phyloP scores from a whole-genome alignment of 2,329 filamentous ascomycete genomes.

The Truncatella angustata region DNA sequence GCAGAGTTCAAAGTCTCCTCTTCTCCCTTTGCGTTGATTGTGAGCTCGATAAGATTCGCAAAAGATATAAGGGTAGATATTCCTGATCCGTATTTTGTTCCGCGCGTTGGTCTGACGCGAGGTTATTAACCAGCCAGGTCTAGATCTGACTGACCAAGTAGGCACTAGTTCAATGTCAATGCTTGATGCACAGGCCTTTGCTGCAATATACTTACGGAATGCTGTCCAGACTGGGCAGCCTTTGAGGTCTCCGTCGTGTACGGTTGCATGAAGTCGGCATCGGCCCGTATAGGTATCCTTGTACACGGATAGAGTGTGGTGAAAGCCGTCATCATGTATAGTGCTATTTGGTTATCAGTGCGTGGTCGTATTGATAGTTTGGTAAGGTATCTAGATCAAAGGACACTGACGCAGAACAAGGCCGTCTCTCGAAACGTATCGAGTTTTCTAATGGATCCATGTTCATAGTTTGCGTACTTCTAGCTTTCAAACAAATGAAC shows the following conservation, averaged over 20 bases:
- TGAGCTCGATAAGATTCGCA: slow-evolving; percentile 53
- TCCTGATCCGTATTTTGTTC: slow-evolving; percentile 49
- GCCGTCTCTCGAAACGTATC: slow-evolving; percentile 45
- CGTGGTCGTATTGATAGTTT: not conserved
- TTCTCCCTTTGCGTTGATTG: slow-evolving; percentile 46
- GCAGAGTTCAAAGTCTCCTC: slow-evolving; percentile 49
- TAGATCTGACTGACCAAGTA: no score
- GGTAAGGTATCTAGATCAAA: not conserved
- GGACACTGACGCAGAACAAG: slow-evolving; percentile 55
- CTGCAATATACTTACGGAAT: slow-evolving; percentile 45
- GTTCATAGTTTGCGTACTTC: slow-evolving; percentile 42
- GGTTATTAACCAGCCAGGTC: no score
- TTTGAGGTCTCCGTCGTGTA: slow-evolving; percentile 52
- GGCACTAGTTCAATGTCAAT: not conserved
- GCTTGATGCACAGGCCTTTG: not conserved
- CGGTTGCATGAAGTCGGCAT: slow-evolving; percentile 54
- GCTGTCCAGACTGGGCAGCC: slow-evolving; percentile 63
- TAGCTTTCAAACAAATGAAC: slow-evolving; percentile 55
- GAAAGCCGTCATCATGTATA: slow-evolving; percentile 54
- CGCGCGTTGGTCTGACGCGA: no score
- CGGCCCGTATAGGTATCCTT: slow-evolving; percentile 47
- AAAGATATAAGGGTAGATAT: slow-evolving; percentile 59
- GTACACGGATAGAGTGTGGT: slow-evolving; percentile 54
- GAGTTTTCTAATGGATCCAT: slow-evolving; percentile 45
- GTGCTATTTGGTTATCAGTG: slow-evolving; percentile 34